Percentiles rank a stretch among this genome's conserved stretches.
Conservation (phyloP, 2,329 filamentous ascomycete genomes). For the Talaromyces piceae region DNA sequence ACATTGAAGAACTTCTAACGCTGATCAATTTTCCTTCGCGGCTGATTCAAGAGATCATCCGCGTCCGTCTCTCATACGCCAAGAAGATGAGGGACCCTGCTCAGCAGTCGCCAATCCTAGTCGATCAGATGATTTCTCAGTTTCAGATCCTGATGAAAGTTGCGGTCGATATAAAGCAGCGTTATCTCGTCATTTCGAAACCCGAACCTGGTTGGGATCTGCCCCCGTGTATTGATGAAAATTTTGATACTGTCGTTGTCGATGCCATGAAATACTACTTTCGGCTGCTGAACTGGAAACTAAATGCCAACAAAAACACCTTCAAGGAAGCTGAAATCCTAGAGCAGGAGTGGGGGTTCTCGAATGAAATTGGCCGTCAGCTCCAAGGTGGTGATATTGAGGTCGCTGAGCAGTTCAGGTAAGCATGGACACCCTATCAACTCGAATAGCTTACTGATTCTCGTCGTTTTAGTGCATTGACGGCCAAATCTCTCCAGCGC, state of each 20-base stretch:
- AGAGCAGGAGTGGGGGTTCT: constrained; percentile 97
- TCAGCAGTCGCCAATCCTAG: constrained; percentile 85
- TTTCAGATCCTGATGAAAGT: constrained; percentile 90
- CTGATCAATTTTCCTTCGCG: constrained; percentile 96
- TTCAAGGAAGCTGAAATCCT: constrained; percentile 98
- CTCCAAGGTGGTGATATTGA: constrained; percentile 92
- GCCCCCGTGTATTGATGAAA: constrained; percentile 92
- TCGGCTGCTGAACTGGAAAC: constrained; percentile 96
- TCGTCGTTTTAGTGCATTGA: constrained; percentile 55
- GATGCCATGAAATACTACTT: constrained; percentile 97
- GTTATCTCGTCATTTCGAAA: constrained; percentile 74
- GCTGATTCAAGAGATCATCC: constrained; percentile 93
- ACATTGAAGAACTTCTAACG: constrained; percentile 91
- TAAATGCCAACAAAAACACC: constrained; percentile 95
- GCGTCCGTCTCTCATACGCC: constrained; percentile 81
- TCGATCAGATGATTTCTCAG: constrained; percentile 95
- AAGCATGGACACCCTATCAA: constrained; percentile 5
- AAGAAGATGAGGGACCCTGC: constrained; percentile 93
- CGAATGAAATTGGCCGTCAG: constrained; percentile 83
- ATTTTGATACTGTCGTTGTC: constrained; percentile 84
- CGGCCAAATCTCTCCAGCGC: constrained; percentile 82
- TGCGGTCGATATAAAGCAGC: constrained; percentile 84
- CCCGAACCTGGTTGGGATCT: constrained; percentile 91
- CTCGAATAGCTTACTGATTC: constrained; percentile 19
- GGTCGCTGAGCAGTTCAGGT: constrained; percentile 93